Evolutionary conservation across 345 rosid species (phyloP).

Genomic region (Populus nigra): DNA sequence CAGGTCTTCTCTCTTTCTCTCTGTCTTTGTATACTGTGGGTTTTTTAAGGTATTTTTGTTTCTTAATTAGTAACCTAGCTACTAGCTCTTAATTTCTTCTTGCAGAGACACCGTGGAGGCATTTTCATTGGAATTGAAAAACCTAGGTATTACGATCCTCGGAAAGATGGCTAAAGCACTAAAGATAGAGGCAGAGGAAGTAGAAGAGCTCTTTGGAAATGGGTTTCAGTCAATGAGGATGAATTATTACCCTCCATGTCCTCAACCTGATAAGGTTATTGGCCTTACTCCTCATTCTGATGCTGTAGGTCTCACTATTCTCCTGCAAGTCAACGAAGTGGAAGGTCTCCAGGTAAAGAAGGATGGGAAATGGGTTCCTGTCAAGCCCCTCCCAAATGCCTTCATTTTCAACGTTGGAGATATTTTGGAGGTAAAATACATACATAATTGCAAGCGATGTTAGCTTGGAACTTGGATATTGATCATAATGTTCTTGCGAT

Average conservation of each 20-base stretch:
- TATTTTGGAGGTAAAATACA: constrained; percentile 17
- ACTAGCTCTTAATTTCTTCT: neutral
- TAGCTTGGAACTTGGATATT: no score
- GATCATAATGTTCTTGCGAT: no score
- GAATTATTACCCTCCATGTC: constrained; percentile 39
- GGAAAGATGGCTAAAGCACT: constrained; percentile 20
- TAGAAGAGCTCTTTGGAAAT: constrained; percentile 20
- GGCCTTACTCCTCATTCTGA: constrained; percentile 36
- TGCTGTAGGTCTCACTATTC: constrained; percentile 22
- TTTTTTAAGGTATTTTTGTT: no score
- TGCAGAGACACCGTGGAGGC: constrained; percentile 24
- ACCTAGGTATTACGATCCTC: constrained; percentile 15
- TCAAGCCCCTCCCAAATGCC: constrained; percentile 23
- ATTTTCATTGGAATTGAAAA: constrained; percentile 17
- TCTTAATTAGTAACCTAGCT: no score
- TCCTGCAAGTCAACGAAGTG: constrained; percentile 27
- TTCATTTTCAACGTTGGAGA: constrained; percentile 25
- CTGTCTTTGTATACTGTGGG: neutral
- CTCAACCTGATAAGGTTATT: constrained; percentile 28
- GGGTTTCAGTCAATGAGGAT: constrained; percentile 24
- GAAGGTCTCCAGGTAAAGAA: constrained; percentile 29
- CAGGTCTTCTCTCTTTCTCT: constrained; percentile 10
- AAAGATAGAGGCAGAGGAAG: constrained; percentile 21
- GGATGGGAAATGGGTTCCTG: constrained; percentile 19
- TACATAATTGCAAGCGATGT: no score